These are phyloP conservation scores for Phialophora macrospora DNA, from an alignment of 2,329 filamentous ascomycete genomes.

Conservation along the genomic window DNA sequence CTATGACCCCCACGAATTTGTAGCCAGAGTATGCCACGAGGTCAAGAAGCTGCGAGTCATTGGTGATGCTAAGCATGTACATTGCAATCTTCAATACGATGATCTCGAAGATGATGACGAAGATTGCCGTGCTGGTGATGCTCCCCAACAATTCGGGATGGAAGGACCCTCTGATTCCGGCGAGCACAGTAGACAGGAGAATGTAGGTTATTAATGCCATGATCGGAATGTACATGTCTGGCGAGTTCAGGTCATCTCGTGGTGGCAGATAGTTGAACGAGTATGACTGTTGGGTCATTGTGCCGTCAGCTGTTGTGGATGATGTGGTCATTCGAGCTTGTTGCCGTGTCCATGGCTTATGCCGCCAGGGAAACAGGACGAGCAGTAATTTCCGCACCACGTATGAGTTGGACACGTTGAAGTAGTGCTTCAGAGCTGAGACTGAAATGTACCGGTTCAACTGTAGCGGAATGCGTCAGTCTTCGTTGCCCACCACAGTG, in stretches of 20 bases:
- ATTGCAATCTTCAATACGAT: conserved; percentile 88
- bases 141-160: conserved; percentile 91
- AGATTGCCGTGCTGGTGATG: conserved; percentile 81
- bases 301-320: conserved; percentile 58
- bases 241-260: conserved; percentile 93
- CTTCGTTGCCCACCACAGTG: not conserved
- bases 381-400: conserved; percentile 91
- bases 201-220: conserved; percentile 99
- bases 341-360: conserved; percentile 95
- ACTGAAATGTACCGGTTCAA: conserved; percentile 87
- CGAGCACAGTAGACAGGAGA: conserved; percentile 85
- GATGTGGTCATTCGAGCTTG: conserved; percentile 62
- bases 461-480: conserved; percentile 48
- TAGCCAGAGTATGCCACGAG: conserved; percentile 96
- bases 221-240: conserved; percentile 98
- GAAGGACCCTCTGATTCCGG: conserved; percentile 87
- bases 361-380: conserved; percentile 95
- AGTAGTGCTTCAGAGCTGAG: conserved; percentile 94
- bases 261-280: conserved; percentile 76
- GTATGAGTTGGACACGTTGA: conserved; percentile 98
- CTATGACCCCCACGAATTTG: conserved; percentile 97
- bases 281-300: conserved; percentile 63
- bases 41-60: conserved; percentile 90
- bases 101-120: conserved; percentile 85
- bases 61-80: conserved; percentile 91